These are phyloP conservation scores for Candida boleticola DNA, from an alignment of 805 yeast species.

Conservation along the genomic window DNA sequence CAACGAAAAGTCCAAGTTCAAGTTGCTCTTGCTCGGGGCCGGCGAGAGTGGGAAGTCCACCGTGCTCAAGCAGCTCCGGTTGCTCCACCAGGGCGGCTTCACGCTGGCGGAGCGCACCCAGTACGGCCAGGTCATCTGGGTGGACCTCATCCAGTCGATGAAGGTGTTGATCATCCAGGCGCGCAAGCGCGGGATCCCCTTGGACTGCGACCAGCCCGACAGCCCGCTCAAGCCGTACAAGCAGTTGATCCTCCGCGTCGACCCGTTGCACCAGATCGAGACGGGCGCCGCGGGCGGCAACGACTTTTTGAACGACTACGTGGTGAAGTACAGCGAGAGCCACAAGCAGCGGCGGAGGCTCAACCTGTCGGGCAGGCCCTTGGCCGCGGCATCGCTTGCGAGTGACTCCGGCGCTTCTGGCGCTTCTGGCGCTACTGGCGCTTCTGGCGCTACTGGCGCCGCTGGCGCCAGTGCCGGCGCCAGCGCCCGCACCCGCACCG, in stretches of 20 bases:
- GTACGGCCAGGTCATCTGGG: constrained; percentile 89
- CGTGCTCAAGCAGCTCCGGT: constrained; percentile 81
- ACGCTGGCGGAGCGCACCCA: constrained; percentile 73
- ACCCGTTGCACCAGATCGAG: constrained; percentile 61
- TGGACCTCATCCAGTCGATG: constrained; percentile 85
- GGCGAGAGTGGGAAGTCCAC: constrained; percentile 96
- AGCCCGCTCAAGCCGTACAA: constrained; percentile 47
- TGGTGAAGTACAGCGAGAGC: constrained; percentile 56
- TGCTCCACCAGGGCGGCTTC: constrained; percentile 85
- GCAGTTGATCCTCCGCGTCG: constrained; percentile 51
- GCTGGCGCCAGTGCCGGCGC: neutral
- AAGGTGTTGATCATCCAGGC: constrained; percentile 73
- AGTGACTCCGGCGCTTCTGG: neutral
- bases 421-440: constrained; percentile 48
- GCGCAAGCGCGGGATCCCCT: constrained; percentile 55
- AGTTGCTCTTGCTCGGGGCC: constrained; percentile 80
- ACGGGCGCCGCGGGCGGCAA: constrained; percentile 67
- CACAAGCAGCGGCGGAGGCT: constrained; percentile 49
- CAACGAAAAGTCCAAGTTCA: constrained; percentile 58
- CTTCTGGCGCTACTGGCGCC: constrained; percentile 18
- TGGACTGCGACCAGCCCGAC: constrained; percentile 61
- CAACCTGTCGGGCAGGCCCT: constrained; percentile 15
- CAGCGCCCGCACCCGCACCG: neutral
- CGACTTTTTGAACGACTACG: constrained; percentile 60
- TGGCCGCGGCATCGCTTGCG: too few relatives aligned